Percentiles rank a stretch among this genome's conserved stretches.
phyloP scores from a whole-genome alignment of 129 eudicot species.

The Centrapalus pauciflorus region DNA sequence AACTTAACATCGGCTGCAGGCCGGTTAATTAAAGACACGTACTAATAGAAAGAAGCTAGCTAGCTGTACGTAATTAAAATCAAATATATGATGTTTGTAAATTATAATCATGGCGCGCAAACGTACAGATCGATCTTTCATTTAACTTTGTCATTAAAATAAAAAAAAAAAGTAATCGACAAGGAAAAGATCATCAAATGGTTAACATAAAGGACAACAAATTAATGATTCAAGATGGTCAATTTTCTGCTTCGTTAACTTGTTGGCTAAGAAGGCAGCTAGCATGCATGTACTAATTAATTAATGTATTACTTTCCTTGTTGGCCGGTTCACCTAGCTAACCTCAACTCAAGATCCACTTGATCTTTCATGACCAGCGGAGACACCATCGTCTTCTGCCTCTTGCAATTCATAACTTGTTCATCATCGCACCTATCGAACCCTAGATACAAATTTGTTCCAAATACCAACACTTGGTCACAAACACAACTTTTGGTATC shows the following conservation, averaged over 20 bases:
- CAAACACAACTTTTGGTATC: slow-evolving; percentile 26
- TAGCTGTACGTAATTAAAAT: no score
- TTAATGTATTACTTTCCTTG: slow-evolving; percentile 19
- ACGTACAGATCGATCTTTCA: no score
- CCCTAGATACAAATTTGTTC: slow-evolving; percentile 39
- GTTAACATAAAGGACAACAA: slow-evolving; percentile 15
- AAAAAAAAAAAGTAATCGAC: slow-evolving; percentile 10
- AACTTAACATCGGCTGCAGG: no score
- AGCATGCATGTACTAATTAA: slow-evolving; percentile 11
- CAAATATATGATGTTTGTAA: no score
- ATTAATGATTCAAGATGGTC: slow-evolving; percentile 8
- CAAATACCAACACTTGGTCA: slow-evolving; percentile 20
- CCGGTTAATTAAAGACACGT: not conserved
- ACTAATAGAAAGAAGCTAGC: not conserved
- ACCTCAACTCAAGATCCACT: slow-evolving; percentile 68
- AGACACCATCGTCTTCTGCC: slow-evolving; percentile 33
- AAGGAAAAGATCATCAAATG: slow-evolving; percentile 1
- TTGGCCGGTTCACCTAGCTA: slow-evolving; percentile 46
- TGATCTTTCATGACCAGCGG: slow-evolving; percentile 29
- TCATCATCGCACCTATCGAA: slow-evolving; percentile 19
- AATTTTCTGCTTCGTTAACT: slow-evolving; percentile 6
- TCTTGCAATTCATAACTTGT: slow-evolving; percentile 34
- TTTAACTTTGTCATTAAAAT: slow-evolving; percentile 17
- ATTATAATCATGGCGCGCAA: no score
- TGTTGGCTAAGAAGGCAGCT: slow-evolving; percentile 17